Base-by-base conservation (phyloP, 2,329 filamentous ascomycete species). In the Penicillium sp. region DNA sequence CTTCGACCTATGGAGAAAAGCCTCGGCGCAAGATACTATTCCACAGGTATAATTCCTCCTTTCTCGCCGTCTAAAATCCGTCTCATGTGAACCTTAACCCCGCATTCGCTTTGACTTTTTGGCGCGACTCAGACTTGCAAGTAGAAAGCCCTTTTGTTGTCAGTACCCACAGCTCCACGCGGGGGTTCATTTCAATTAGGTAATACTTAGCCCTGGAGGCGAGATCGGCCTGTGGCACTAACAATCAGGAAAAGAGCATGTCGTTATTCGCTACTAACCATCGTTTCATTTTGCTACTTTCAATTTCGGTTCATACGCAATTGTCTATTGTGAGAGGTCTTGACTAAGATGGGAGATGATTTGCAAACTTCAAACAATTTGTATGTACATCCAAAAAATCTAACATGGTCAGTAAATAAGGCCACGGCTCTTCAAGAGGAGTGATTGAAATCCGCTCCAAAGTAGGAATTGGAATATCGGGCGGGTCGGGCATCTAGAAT, bases 71-170 rank as follows among this genome's bases (percentile, higher is more conserved):
- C 27, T 17, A 27, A 17, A 18, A 13, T 6, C 10, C 26, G 24
- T 12, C 23, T 17, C 23, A 29, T 41, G 18, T 44, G 45, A 45
- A 52, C 40, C 21, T 37, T 41, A 46, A 52, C 50, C 50, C 50
- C 45, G 50, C 50, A 52, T 49, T 49, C n/a, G 13, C 10, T 17
- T n/a, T 18, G 20, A 15, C 8, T 29, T 3, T 37, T 23, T 4
- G 23, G 13, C 32, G 9, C 15, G n/a, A 27, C n/a, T 7, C 23
- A 17, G 17, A 3, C 39, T 29, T 37, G 21, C 17, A 10, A 18
- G 8, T 15, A 20, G 9, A 2, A 34, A 34, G 17, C n/a, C n/a
- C 20, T 26, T 17, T 36, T 20, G 30, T 36, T 20, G 8, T 21
- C 13, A 36, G 43, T 46, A 26, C 17, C 27, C 30, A 26, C 21